These are phyloP conservation scores for Achaetomium macrosporum DNA, from an alignment of 2,329 filamentous ascomycete species.

Conservation along the genomic window DNA sequence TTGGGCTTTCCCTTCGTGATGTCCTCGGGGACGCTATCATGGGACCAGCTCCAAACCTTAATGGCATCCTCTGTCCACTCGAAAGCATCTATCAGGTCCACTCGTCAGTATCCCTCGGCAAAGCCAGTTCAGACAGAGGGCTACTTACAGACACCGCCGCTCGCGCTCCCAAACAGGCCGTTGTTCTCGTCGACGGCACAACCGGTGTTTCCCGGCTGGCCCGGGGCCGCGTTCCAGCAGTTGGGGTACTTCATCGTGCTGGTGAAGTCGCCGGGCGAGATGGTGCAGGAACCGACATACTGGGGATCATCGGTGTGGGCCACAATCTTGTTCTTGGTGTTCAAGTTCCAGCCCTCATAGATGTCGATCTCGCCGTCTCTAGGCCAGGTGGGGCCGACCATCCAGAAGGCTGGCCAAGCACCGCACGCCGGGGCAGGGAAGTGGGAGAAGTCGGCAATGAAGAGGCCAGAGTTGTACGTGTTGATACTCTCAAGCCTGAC, in stretches of 20 bases:
- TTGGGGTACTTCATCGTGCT: slow-evolving; percentile 31
- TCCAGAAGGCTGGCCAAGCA: slow-evolving; percentile 65
- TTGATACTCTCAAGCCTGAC: slow-evolving; percentile 61
- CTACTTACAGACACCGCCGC: slow-evolving; percentile 37
- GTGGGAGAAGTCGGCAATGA: slow-evolving; percentile 64
- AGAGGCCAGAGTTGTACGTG: slow-evolving; percentile 58
- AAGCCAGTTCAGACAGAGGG: neutral
- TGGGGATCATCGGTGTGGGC: slow-evolving; percentile 44
- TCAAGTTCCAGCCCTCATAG: slow-evolving; percentile 59
- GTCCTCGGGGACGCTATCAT: slow-evolving; percentile 30
- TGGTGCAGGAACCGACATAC: slow-evolving; percentile 32
- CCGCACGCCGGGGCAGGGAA: slow-evolving; percentile 63
- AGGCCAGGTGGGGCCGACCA: slow-evolving; percentile 52
- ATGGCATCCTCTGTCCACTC: slow-evolving; percentile 39
- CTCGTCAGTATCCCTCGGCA: slow-evolving; percentile 2
- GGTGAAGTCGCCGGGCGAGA: slow-evolving; percentile 29
- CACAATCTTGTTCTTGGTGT: slow-evolving; percentile 49
- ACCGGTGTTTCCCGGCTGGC: slow-evolving; percentile 35
- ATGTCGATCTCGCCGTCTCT: slow-evolving; percentile 60
- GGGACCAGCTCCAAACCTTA: slow-evolving; percentile 38
- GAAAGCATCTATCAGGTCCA: slow-evolving; percentile 30
- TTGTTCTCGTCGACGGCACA: slow-evolving; percentile 37
- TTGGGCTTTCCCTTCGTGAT: slow-evolving; percentile 44
- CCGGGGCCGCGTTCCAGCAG: slow-evolving; percentile 35
- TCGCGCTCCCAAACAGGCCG: slow-evolving; percentile 33